A percentile compares a stretch with the other conserved stretches of the same genome.
These are phyloP conservation scores for Lichtheimia ornata DNA, from an alignment of 371 early-diverging fungal genomes.

Conservation along the genomic window DNA sequence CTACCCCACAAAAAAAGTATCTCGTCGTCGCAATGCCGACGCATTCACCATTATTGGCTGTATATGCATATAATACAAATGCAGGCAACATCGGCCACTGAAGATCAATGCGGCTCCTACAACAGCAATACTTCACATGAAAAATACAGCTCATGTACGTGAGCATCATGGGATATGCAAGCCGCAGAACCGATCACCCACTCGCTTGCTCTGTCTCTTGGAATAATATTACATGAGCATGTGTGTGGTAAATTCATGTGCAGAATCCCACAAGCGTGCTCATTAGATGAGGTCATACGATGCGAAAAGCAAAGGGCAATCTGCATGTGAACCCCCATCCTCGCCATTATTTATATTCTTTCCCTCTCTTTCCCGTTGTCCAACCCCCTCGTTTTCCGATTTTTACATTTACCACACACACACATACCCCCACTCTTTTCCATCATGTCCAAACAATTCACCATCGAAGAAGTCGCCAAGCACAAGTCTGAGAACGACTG, in stretches of 20 bases:
- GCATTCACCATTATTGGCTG: too few relatives aligned
- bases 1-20: slow-evolving; percentile 9
- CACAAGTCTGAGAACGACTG: slow-evolving; percentile 79
- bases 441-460: slow-evolving; percentile 45
- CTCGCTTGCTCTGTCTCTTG: too few relatives aligned
- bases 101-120: too few relatives aligned
- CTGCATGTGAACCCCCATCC: slow-evolving; percentile 10
- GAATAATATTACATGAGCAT: not conserved
- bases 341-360: not conserved
- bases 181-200: too few relatives aligned
- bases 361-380: not conserved
- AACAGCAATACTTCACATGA: too few relatives aligned
- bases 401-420: not conserved
- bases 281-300: slow-evolving; percentile 10
- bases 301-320: not conserved
- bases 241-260: slow-evolving; percentile 5
- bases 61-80: too few relatives aligned
- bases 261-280: not conserved
- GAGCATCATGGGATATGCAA: too few relatives aligned
- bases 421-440: not conserved
- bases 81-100: too few relatives aligned
- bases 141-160: too few relatives aligned
- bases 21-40: not conserved
- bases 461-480: slow-evolving; percentile 70
- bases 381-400: slow-evolving; percentile 1